Evolutionary conservation across 257 asterid species (phyloP).

Genomic region (Solanum etuberosum): DNA sequence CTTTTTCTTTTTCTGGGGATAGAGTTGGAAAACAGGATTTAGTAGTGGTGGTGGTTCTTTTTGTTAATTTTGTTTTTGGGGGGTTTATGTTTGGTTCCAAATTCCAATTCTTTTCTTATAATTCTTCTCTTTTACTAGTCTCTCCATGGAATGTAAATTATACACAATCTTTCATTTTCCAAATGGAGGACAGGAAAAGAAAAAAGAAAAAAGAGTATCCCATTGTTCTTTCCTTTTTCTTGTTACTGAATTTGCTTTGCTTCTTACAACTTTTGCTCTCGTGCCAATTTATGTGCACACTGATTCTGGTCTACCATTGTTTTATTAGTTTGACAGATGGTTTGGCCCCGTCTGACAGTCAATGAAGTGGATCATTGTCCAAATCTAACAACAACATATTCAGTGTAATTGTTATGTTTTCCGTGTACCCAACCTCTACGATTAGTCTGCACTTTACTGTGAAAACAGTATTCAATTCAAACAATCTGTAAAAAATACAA

Average conservation of each 20-base stretch:
- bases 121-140: slow-evolving; percentile 15
- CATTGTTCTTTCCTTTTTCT: background rate
- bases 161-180: slow-evolving; percentile 10
- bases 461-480: background rate
- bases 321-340: background rate
- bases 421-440: background rate
- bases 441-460: background rate
- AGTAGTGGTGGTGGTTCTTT: slow-evolving; percentile 9
- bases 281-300: background rate
- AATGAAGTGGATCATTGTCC: background rate
- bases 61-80: slow-evolving; percentile 9
- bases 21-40: slow-evolving; percentile 3
- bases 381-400: background rate
- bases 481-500: background rate
- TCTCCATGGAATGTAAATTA: slow-evolving; percentile 44
- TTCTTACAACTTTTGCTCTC: background rate
- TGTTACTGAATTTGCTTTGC: background rate
- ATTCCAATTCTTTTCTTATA: slow-evolving; percentile 9
- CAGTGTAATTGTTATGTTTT: background rate
- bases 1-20: background rate
- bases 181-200: slow-evolving; percentile 14
- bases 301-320: background rate
- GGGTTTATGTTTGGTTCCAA: slow-evolving; percentile 11
- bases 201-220: background rate
- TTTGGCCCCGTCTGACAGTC: background rate